These are phyloP conservation scores for Auriscalpium vulgare DNA, from an alignment of 768 basidiomycete genomes.

Conservation along the genomic window DNA sequence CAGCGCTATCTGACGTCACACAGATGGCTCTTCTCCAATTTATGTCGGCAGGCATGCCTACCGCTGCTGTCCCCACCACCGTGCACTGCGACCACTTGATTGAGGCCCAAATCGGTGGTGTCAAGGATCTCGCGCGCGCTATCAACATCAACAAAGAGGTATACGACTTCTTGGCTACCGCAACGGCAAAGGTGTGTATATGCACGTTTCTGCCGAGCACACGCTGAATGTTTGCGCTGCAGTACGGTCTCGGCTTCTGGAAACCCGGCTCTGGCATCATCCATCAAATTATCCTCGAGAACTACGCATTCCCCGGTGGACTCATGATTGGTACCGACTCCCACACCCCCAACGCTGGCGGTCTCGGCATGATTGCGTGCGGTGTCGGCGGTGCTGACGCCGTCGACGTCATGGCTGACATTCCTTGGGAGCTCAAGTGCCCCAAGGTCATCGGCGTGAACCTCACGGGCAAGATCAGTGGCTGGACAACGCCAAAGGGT, in stretches of 20 bases:
- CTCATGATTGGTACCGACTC: slow-evolving; percentile 99
- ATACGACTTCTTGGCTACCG: slow-evolving; percentile 97
- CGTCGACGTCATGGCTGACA: slow-evolving; percentile 95
- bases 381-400: slow-evolving; percentile 99
- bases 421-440: slow-evolving; percentile 99
- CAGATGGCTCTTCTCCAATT: slow-evolving; percentile 99
- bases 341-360: slow-evolving; percentile 98
- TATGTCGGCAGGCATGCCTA: slow-evolving; percentile 99
- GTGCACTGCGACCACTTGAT: slow-evolving; percentile 99
- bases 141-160: slow-evolving; percentile 96
- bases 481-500: slow-evolving; percentile 99
- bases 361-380: slow-evolving; percentile 98
- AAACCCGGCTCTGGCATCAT: slow-evolving; percentile 99
- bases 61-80: slow-evolving; percentile 94
- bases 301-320: slow-evolving; percentile 98
- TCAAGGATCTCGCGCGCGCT: slow-evolving; percentile 88
- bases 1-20: slow-evolving; percentile 4
- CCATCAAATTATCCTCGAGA: slow-evolving; percentile 97
- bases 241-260: slow-evolving; percentile 99
- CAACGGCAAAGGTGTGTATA: slow-evolving; percentile 72
- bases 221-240: neutral
- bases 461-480: slow-evolving; percentile 87
- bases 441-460: slow-evolving; percentile 99
- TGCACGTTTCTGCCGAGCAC: too few relatives aligned
- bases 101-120: slow-evolving; percentile 92